phyloP scores from a whole-genome alignment of 192 early-diverging fungal genomes.

The Dissophora globulifera region DNA sequence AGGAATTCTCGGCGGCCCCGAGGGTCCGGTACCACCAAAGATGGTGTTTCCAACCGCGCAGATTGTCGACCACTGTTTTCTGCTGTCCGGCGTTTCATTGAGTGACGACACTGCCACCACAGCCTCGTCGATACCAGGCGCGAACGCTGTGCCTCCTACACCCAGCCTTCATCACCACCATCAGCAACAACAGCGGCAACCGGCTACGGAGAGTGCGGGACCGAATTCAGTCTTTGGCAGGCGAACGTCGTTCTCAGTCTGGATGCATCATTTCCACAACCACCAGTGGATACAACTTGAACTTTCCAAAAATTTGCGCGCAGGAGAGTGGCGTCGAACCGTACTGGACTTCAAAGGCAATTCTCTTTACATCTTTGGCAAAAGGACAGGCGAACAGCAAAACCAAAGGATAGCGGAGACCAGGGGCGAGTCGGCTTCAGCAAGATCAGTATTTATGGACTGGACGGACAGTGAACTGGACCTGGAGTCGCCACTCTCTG shows the following conservation, averaged over 20 bases:
- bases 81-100: slow-evolving; percentile 23
- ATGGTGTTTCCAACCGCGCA: slow-evolving; percentile 29
- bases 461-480: neutral
- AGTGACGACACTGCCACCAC: neutral
- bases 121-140: neutral
- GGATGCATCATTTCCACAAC: slow-evolving; percentile 40
- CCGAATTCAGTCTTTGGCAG: neutral
- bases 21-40: slow-evolving; percentile 19
- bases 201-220: neutral
- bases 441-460: neutral
- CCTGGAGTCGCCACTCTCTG: neutral
- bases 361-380: slow-evolving; percentile 36
- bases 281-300: slow-evolving; percentile 51
- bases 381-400: neutral
- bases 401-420: neutral
- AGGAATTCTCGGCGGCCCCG: slow-evolving; percentile 2
- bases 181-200: too few relatives aligned
- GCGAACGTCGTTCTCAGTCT: slow-evolving; percentile 26
- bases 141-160: neutral
- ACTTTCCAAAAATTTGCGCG: slow-evolving; percentile 29
- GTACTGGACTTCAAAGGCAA: slow-evolving; percentile 28
- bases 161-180: too few relatives aligned
- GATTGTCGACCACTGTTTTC: slow-evolving; percentile 26
- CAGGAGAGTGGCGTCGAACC: slow-evolving; percentile 29
- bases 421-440: too few relatives aligned